Base-by-base conservation (phyloP, 192 early-diverging fungal genomes). In the Umbelopsis sp. region DNA sequence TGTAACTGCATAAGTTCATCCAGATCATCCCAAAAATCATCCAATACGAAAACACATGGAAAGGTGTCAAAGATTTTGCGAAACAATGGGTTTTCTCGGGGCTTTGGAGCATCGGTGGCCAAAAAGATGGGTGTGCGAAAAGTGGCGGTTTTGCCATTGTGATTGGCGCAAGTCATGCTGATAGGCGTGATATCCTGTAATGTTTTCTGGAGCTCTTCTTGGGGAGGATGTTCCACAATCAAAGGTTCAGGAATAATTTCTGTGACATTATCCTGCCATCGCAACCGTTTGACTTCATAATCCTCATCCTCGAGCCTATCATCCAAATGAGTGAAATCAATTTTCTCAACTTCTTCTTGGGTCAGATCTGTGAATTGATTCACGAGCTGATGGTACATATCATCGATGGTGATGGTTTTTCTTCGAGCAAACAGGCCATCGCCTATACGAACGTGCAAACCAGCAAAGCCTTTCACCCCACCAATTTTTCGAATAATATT, bases 391-490 rank as follows among this genome's bases (percentile, higher is more conserved):
- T 81, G 51, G 53, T 78, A 83, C 30, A 88, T 81, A 61, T 82
- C 78, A 33, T 86, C 81, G 15, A 87, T 73, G 30, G 78, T 87
- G 51, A 68, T 80, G 0, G 73, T 66, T 16, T 81, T 79, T 10
- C 74, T 65, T 20, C 78, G 71, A 6, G 78, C 77, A 70, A 84
- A 88, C 33, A 82, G 71, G 16, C 80, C 82, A 71, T 87, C 82
- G 0, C 85, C 85, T 1, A 86, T 78, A n/a, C 87, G 70, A 11
- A 85, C 27, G 55, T 88, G 85, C 22, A 85, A 49, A 1, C 87
- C 87, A 9, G 85, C 64, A 77, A 80, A 88, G 0, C 52, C 45
- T 20, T 76, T 75, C 0, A 78, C 37, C 0, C 85, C 87, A 45
- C 87, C 87, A 13, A 88, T 52, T 50, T 78, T 78, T 2, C 71